Evolutionary conservation across 495 filamentous ascomycete genomes (phyloP).

Genomic region (Neurospora discreta): DNA sequence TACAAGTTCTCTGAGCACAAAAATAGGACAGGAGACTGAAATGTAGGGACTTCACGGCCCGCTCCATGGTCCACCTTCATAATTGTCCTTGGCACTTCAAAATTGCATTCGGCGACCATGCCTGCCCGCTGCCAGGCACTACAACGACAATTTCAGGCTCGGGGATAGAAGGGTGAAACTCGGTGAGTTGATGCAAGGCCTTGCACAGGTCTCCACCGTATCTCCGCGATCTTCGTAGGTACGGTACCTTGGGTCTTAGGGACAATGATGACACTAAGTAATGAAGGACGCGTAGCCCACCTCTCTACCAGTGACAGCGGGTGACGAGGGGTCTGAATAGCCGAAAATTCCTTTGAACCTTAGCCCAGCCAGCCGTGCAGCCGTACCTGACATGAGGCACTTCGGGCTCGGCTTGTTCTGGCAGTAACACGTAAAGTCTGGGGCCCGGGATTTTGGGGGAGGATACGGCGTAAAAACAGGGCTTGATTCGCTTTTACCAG

Average conservation of each 20-base stretch:
- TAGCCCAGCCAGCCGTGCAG: neutral
- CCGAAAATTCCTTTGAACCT: neutral
- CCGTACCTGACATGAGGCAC: neutral
- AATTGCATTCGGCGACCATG: too few species aligned
- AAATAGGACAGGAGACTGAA: neutral
- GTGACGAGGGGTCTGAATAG: neutral
- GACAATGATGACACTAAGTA: neutral
- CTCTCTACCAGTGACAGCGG: neutral
- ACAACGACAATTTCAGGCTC: neutral
- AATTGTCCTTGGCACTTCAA: neutral
- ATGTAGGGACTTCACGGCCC: too few species aligned
- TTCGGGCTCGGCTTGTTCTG: neutral
- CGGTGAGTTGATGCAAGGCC: neutral
- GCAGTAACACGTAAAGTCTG: neutral
- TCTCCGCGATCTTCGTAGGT: neutral
- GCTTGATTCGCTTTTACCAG: neutral
- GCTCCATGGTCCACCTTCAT: neutral
- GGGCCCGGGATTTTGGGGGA: neutral
- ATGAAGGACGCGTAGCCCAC: neutral
- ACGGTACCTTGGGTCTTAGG: neutral
- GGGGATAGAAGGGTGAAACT: neutral
- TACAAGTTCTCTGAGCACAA: neutral
- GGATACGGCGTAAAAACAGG: neutral
- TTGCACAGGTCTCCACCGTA: neutral
- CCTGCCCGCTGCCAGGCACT: neutral